Conservation (phyloP, 1,139 yeast species). For the Spathaspora sp. region DNA sequence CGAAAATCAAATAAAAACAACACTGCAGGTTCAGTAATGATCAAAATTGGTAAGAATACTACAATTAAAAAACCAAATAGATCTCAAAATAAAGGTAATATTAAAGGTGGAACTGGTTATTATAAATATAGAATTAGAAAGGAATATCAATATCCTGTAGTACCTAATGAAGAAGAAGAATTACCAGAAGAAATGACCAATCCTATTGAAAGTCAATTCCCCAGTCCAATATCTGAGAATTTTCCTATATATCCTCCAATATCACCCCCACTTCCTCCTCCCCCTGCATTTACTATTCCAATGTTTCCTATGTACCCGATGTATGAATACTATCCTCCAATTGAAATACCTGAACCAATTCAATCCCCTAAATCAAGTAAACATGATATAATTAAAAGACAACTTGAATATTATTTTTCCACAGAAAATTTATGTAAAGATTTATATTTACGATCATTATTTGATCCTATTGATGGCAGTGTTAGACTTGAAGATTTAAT, state of each 20-base stretch:
- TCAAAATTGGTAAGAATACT: constrained; percentile 15
- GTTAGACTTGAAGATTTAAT: constrained; percentile 18
- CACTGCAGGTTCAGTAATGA: constrained; percentile 2
- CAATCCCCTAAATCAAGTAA: constrained; percentile 2
- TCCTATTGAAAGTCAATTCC: background rate
- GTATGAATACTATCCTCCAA: background rate
- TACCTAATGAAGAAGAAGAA: background rate
- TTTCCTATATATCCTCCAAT: background rate
- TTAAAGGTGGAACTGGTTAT: constrained; percentile 10
- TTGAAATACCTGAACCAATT: background rate
- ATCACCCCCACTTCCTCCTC: background rate
- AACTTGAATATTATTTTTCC: constrained; percentile 26
- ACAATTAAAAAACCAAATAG: constrained; percentile 14
- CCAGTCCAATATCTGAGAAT: background rate
- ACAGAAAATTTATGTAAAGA: constrained; percentile 26
- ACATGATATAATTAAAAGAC: constrained; percentile 15
- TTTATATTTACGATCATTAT: constrained; percentile 20
- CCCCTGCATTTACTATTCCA: background rate
- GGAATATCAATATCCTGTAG: background rate
- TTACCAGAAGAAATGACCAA: background rate
- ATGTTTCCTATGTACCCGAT: background rate
- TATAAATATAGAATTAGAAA: constrained; percentile 7
- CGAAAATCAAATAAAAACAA: background rate
- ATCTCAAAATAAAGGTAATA: constrained; percentile 1
- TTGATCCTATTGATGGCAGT: constrained; percentile 19